These are phyloP conservation scores for Metschnikowia matae DNA, from an alignment of 805 yeast genomes.

Conservation along the genomic window DNA sequence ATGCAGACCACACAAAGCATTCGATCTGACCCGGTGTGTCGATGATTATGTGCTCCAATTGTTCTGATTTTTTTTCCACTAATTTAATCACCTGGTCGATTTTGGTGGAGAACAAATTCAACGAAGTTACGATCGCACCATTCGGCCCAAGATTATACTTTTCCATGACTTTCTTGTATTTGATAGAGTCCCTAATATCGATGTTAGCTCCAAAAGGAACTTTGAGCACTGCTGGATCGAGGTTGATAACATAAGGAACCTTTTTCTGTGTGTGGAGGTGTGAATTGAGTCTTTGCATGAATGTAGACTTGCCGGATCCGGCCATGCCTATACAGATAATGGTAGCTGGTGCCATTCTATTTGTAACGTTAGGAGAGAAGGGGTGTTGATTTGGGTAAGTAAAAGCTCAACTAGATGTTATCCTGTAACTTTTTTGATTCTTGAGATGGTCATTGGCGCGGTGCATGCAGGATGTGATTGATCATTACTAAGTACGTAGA, in stretches of 20 bases:
- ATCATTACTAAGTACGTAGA: neutral
- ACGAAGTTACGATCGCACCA: slow-evolving; percentile 95
- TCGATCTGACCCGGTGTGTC: slow-evolving; percentile 99
- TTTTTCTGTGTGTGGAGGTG: slow-evolving; percentile 69
- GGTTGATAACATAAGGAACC: slow-evolving; percentile 87
- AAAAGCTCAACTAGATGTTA: neutral
- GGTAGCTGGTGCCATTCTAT: slow-evolving; percentile 23
- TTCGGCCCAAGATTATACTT: slow-evolving; percentile 94
- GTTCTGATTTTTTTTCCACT: slow-evolving; percentile 69
- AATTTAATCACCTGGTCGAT: slow-evolving; percentile 90
- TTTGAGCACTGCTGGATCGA: slow-evolving; percentile 94
- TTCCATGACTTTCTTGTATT: slow-evolving; percentile 94
- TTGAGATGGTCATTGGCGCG: slow-evolving; percentile 2
- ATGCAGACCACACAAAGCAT: slow-evolving; percentile 97
- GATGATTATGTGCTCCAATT: slow-evolving; percentile 66
- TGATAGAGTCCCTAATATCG: slow-evolving; percentile 93
- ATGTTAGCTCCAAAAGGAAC: slow-evolving; percentile 94
- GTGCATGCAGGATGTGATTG: neutral
- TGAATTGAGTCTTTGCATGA: slow-evolving; percentile 90
- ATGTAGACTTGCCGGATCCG: slow-evolving; percentile 90
- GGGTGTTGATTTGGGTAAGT: neutral
- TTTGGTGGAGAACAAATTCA: slow-evolving; percentile 89
- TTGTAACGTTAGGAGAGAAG: neutral
- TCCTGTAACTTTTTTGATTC: neutral
- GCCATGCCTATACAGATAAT: slow-evolving; percentile 53